Percentiles rank a stretch among this genome's conserved stretches.
Conservation (phyloP, 106 monocot species). For the Ottelia alismoides region DNA sequence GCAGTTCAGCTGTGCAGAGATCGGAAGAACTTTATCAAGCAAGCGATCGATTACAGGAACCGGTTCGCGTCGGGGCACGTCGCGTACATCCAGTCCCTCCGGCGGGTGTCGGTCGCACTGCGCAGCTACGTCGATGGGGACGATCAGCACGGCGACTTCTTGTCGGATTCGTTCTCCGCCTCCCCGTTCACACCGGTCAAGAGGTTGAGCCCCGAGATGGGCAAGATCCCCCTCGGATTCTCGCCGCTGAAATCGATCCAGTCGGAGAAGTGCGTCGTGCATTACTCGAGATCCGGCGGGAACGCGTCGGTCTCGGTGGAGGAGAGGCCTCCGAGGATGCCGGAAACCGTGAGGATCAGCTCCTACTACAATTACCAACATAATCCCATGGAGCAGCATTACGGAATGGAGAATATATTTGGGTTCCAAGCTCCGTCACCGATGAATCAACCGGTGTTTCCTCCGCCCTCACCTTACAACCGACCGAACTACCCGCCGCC, state of each 20-base stretch:
- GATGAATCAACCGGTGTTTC: neutral
- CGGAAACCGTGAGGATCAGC: conserved; percentile 35
- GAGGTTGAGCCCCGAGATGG: conserved; percentile 23
- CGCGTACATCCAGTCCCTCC: conserved; percentile 51
- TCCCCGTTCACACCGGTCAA: conserved; percentile 29
- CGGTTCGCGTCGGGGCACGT: conserved; percentile 48
- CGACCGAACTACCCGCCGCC: neutral
- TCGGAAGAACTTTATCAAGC: conserved; percentile 60
- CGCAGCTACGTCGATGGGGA: conserved; percentile 37
- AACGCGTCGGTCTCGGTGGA: conserved; percentile 28
- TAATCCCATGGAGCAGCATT: too few relatives aligned
- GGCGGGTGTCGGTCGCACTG: conserved; percentile 51
- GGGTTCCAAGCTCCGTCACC: neutral
- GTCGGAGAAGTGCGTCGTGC: neutral
- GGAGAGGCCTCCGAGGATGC: conserved; percentile 19
- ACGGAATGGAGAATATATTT: too few relatives aligned
- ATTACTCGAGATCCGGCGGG: conserved; percentile 16
- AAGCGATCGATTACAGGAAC: conserved; percentile 50
- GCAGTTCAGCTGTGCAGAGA: conserved; percentile 69
- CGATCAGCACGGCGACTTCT: conserved; percentile 7
- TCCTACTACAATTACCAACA: conserved; percentile 8
- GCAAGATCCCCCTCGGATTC: too few relatives aligned
- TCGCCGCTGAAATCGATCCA: conserved; percentile 2
- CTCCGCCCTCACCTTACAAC: neutral
- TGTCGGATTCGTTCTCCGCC: conserved; percentile 20